These are phyloP conservation scores for Termitomyces sp. DNA, from an alignment of 768 basidiomycete genomes.

Conservation along the genomic window DNA sequence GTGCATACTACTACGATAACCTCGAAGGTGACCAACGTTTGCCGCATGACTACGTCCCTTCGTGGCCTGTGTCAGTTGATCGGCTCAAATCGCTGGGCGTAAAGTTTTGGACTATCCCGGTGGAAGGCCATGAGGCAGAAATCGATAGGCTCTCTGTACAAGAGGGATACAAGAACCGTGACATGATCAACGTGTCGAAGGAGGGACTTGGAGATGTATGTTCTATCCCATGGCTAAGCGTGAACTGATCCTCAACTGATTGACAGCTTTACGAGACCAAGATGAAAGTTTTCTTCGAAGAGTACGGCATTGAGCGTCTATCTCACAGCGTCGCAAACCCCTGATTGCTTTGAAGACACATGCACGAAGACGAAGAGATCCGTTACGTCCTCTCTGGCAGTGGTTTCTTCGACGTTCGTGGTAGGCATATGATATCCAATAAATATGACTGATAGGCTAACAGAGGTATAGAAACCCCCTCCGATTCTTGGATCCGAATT, in stretches of 20 bases:
- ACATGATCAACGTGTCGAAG: constrained; percentile 71
- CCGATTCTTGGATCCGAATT: constrained; percentile 78
- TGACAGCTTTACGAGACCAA: constrained; percentile 63
- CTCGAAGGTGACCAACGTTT: constrained; percentile 78
- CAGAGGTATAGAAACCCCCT: constrained; percentile 43
- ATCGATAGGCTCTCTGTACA: constrained; percentile 61
- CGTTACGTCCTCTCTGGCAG: constrained; percentile 82
- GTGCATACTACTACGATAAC: constrained; percentile 71
- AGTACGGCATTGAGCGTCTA: constrained; percentile 40
- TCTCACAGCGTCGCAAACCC: not conserved
- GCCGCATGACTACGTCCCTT: constrained; percentile 64
- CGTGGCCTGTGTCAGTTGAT: constrained; percentile 43
- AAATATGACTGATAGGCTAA: not conserved
- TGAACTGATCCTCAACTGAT: not conserved
- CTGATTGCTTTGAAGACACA: constrained; percentile 46
- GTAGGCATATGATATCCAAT: constrained; percentile 30
- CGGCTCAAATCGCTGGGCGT: constrained; percentile 57
- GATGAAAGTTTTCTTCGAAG: constrained; percentile 78
- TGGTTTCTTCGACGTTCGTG: constrained; percentile 90
- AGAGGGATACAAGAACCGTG: constrained; percentile 78
- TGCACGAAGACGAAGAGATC: constrained; percentile 97
- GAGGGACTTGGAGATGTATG: constrained; percentile 70
- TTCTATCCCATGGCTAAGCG: not conserved
- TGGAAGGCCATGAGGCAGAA: constrained; percentile 49
- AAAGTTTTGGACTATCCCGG: constrained; percentile 59